Base-by-base conservation (phyloP, 1,284 basidiomycete species). In the Ceratobasidium sp. region DNA sequence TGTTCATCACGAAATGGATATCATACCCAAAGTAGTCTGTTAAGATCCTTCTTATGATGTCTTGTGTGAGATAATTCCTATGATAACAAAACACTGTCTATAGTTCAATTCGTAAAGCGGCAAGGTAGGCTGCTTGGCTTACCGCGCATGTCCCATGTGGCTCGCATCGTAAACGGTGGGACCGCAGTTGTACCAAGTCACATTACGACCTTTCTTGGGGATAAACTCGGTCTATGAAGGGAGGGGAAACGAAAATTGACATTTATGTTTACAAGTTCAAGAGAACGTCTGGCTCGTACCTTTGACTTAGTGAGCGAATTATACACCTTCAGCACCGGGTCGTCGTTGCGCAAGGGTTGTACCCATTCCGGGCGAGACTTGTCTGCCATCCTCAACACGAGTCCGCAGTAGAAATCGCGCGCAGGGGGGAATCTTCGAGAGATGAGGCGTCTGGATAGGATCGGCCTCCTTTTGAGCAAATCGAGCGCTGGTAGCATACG, bases 81-180 rank as follows among this genome's bases (percentile, higher is more conserved):
- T 1, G 30, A 3, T 66, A 54, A 42, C 4, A 46, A 36, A 69
- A 40, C 44, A 63, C 44, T 11, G 42, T 28, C 56, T 63, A 38
- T 46, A 69, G 12, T 49, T 53, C 74, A 60, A 72, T 72, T 67
- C 62, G 48, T 51, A 64, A 72, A 59, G 56, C 21, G 64, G n/a
- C 25, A 63, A 73, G 64, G 66, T 64, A 49, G 44, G 30, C 21
- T 73, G 71, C 77, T 42, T 25, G 64, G 66, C 85, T 75, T 76
- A 96, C 95, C 95, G 89, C 7, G 97, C 97, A 83, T 99, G 97
- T 3, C 97, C 97, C 94, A 99, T 96, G 81, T 99, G 97, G 56
- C 94, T 92, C 14, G 95, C 89, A 84, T 99, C 97, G 80, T 99
- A 99, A 7, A 99, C 97, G 0, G 97, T 99, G n/a, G 97, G 97